Conservation (phyloP, 345 rosid species). For the Aquilaria sinensis region DNA sequence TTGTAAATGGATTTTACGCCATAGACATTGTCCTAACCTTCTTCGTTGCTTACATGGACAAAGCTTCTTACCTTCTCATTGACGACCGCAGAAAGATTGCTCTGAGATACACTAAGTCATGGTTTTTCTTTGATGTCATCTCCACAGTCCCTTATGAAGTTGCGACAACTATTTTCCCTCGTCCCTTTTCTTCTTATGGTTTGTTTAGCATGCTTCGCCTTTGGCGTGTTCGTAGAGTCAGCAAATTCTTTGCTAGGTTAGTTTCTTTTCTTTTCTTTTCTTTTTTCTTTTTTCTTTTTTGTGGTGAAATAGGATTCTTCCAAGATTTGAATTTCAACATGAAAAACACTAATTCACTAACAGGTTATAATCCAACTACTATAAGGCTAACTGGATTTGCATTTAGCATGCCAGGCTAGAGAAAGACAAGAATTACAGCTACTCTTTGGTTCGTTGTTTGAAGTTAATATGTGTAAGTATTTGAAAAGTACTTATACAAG, state of each 20-base stretch:
- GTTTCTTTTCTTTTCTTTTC: neutral
- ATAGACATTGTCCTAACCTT: slow-evolving; percentile 69
- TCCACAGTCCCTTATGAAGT: slow-evolving; percentile 66
- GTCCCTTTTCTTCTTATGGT: slow-evolving; percentile 41
- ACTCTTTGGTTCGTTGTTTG: slow-evolving; percentile 54
- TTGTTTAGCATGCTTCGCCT: slow-evolving; percentile 74
- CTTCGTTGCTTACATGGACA: slow-evolving; percentile 70
- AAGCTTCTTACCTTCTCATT: slow-evolving; percentile 49
- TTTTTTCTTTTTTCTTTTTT: neutral
- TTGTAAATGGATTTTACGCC: slow-evolving; percentile 57
- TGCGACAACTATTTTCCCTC: slow-evolving; percentile 32
- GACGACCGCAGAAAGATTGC: slow-evolving; percentile 51
- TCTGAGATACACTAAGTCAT: slow-evolving; percentile 42
- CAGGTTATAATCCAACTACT: too few species aligned
- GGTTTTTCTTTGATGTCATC: slow-evolving; percentile 57
- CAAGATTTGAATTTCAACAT: too few species aligned
- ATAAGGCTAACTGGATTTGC: too few species aligned
- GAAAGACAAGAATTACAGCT: slow-evolving; percentile 64
- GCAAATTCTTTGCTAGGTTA: slow-evolving; percentile 48
- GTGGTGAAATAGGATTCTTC: too few species aligned
- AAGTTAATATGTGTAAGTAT: slow-evolving; percentile 66
- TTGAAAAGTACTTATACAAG: neutral
- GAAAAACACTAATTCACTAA: too few species aligned
- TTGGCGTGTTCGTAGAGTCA: slow-evolving; percentile 84
- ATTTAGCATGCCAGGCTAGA: slow-evolving; percentile 43